Base-by-base conservation (phyloP, 2,329 filamentous ascomycete genomes). In the Magnaporthales sp. region DNA sequence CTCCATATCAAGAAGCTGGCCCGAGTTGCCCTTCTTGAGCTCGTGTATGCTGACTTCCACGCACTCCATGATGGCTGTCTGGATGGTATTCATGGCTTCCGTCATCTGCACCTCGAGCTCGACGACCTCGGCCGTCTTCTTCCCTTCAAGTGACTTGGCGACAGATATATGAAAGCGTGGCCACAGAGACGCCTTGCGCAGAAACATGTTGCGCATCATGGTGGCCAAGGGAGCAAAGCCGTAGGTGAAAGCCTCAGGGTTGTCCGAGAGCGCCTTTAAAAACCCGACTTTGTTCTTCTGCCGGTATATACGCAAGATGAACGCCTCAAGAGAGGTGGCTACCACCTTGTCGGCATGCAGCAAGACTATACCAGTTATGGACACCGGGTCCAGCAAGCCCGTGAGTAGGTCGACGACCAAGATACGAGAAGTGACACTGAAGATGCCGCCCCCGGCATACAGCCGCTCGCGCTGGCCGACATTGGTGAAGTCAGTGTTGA, bases 61-160 rank as follows among this genome's bases (percentile, higher is more conserved):
- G 74, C 95, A 99, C 75, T 98, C 94, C 77, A 99, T 86, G 68
- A 98, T 90, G 29, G 95, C 93, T 70, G 91, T 94, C 74, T 99
- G 95, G 56, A 99, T 97, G 58, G 93, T 89, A 68, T 86, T 86
- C 95, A 99, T 99, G 64, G 88, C 85, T 51, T 96, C 91, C 5
- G 92, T 97, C 94, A 99, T 98, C 30, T 92, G 90, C 5, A 99
- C 91, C 77, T 97, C 95, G 27, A 98, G 83, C 78, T 99, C 95
- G 70, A 99, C 96, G 62, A 99, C 95, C 77, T 99, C 95, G 4
- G 95, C 94, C 75, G 94, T 97, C 73, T 91, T 90, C 75, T 91
- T 91, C 10, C 93, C 93, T 77, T 99, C 95, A 2, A 99, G 82
- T 2, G 93, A 92, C 72, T 92, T 88, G 0, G 93, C 93, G 6